These are phyloP conservation scores for Ampelocalamus luodianensis DNA, from an alignment of 176 grass and related monocot genomes.

Conservation along the genomic window DNA sequence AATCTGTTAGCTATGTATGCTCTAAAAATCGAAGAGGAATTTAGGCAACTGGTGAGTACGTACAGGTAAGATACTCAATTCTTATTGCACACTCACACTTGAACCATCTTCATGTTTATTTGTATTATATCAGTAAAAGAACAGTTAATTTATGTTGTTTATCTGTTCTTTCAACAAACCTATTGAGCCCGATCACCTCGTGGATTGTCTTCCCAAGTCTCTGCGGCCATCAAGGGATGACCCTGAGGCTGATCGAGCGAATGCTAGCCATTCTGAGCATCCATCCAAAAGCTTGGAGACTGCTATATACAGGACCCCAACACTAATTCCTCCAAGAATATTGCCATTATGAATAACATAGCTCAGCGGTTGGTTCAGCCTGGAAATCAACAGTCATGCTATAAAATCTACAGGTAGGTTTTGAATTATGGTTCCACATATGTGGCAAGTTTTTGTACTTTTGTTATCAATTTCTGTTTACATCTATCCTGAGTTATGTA, in stretches of 20 bases:
- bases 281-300: slow-evolving; percentile 73
- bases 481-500: neutral
- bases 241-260: slow-evolving; percentile 34
- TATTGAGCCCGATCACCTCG: slow-evolving; percentile 80
- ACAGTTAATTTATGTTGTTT: slow-evolving; percentile 16
- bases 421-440: slow-evolving; percentile 20
- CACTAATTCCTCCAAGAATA: slow-evolving; percentile 77
- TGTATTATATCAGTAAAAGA: neutral
- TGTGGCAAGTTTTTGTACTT: neutral
- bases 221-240: slow-evolving; percentile 57
- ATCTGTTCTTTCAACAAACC: slow-evolving; percentile 74
- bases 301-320: slow-evolving; percentile 64
- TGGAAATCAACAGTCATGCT: slow-evolving; percentile 69
- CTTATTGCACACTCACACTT: neutral
- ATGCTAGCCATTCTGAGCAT: slow-evolving; percentile 51
- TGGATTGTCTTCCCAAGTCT: slow-evolving; percentile 79
- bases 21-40: slow-evolving; percentile 85
- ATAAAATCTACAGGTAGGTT: slow-evolving; percentile 39
- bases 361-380: slow-evolving; percentile 83
- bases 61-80: slow-evolving; percentile 54
- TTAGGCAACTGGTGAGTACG: slow-evolving; percentile 65
- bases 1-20: too few relatives aligned
- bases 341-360: slow-evolving; percentile 83
- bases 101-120: neutral
- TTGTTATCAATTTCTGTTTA: neutral